Percentiles rank a stretch among this genome's conserved stretches.
phyloP scores from a whole-genome alignment of 1,139 yeast species.

The Taphrina confusa region DNA sequence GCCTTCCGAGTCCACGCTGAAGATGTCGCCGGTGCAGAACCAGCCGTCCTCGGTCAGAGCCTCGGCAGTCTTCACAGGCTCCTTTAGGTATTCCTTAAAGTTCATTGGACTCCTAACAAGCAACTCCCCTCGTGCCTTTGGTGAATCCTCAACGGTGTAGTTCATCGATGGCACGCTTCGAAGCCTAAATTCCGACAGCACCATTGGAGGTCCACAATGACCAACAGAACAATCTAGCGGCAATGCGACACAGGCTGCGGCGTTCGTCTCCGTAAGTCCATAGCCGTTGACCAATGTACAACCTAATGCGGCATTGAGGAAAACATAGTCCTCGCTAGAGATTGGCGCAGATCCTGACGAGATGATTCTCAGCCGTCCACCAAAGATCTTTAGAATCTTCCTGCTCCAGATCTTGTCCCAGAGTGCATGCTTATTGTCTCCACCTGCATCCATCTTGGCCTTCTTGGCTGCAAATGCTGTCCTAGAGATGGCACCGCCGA shows the following conservation, averaged over 20 bases:
- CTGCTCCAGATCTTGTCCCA: conserved; percentile 57
- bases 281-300: conserved; percentile 69
- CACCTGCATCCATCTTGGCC: conserved; percentile 47
- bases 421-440: conserved; percentile 47
- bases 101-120: conserved; percentile 68
- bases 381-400: conserved; percentile 53
- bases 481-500: conserved; percentile 48
- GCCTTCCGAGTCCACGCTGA: conserved; percentile 57
- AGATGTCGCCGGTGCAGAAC: conserved; percentile 79
- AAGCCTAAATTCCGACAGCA: conserved; percentile 60
- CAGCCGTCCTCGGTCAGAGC: conserved; percentile 67
- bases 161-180: conserved; percentile 70
- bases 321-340: conserved; percentile 59
- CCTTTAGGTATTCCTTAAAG: conserved; percentile 62
- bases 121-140: conserved; percentile 60
- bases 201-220: conserved; percentile 62
- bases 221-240: conserved; percentile 55
- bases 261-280: conserved; percentile 75
- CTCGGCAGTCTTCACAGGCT: conserved; percentile 56
- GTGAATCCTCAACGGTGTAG: conserved; percentile 56
- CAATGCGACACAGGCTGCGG: conserved; percentile 57
- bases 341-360: conserved; percentile 78
- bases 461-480: conserved; percentile 50
- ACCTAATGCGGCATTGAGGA: conserved; percentile 63
- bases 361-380: conserved; percentile 58